These are phyloP conservation scores for Solanum ossicruentum DNA, from an alignment of 257 asterid genomes.

Conservation along the genomic window DNA sequence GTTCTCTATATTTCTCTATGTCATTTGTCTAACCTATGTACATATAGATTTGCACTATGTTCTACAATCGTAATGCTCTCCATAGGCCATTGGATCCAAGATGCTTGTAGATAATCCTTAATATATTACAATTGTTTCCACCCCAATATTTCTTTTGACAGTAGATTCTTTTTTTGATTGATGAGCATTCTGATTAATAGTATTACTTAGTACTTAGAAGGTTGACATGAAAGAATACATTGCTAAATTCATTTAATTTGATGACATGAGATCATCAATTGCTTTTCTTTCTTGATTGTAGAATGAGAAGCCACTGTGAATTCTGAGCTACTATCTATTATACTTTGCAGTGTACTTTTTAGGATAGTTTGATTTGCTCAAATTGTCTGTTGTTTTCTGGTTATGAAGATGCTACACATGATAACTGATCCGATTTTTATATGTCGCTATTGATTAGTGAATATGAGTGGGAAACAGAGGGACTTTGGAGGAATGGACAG, in stretches of 20 bases:
- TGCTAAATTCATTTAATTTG: background rate
- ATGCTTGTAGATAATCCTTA: background rate
- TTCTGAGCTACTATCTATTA: background rate
- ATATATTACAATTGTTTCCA: background rate
- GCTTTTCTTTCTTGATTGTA: background rate
- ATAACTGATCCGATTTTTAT: conserved; percentile 5
- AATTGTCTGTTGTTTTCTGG: background rate
- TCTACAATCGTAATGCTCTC: background rate
- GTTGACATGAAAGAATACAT: background rate
- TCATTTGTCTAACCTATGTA: background rate
- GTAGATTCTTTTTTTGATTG: background rate
- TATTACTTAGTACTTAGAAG: background rate
- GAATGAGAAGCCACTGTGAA: background rate
- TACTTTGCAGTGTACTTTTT: background rate
- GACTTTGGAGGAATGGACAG: conserved; percentile 89
- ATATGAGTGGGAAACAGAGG: conserved; percentile 52
- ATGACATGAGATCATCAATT: background rate
- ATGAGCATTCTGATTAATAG: background rate
- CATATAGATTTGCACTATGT: background rate
- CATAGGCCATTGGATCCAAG: background rate
- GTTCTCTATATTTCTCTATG: background rate
- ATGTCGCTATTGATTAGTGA: conserved; percentile 34
- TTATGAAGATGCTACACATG: background rate
- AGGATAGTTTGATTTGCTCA: background rate
- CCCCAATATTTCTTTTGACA: background rate